Evolutionary conservation across 768 basidiomycete genomes (phyloP).

Genomic region (Trametes elegans): DNA sequence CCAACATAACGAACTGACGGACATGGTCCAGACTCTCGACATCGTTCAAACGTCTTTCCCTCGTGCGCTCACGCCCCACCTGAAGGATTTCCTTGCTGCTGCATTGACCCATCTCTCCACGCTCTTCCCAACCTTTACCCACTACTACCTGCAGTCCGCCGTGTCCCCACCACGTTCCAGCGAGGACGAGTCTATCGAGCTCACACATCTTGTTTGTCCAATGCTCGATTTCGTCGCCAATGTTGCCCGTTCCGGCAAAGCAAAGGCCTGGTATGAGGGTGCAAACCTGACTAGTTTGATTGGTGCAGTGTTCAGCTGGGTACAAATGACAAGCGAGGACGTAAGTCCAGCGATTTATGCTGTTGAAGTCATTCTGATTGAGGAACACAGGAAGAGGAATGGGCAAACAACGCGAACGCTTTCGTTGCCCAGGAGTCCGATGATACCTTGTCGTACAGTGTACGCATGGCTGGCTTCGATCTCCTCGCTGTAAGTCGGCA

Average conservation of each 20-base stretch:
- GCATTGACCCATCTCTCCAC: slow-evolving; percentile 59
- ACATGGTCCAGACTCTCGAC: slow-evolving; percentile 66
- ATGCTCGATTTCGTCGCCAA: slow-evolving; percentile 79
- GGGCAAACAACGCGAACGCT: slow-evolving; percentile 85
- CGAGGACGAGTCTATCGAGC: slow-evolving; percentile 75
- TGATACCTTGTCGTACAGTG: slow-evolving; percentile 77
- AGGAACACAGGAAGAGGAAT: slow-evolving; percentile 73
- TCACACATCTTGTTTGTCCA: slow-evolving; percentile 73
- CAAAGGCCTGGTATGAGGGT: slow-evolving; percentile 59
- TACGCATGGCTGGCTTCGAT: slow-evolving; percentile 84
- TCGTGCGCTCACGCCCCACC: slow-evolving; percentile 59
- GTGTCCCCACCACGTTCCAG: slow-evolving; percentile 60
- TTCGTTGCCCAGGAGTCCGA: slow-evolving; percentile 97
- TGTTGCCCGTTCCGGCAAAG: slow-evolving; percentile 61
- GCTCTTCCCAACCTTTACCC: slow-evolving; percentile 58
- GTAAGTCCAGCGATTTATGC: slow-evolving; percentile 46
- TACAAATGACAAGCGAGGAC: slow-evolving; percentile 89
- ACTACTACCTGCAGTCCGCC: slow-evolving; percentile 57
- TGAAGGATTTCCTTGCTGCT: slow-evolving; percentile 55
- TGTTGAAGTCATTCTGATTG: neutral
- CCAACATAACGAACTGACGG: too few species aligned
- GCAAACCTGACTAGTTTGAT: slow-evolving; percentile 52
- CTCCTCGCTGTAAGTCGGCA: slow-evolving; percentile 58
- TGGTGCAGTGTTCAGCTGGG: slow-evolving; percentile 59
- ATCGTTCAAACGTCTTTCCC: slow-evolving; percentile 82